Conservation (phyloP, 2,329 filamentous ascomycete genomes). For the Aspergillus floridensis region DNA sequence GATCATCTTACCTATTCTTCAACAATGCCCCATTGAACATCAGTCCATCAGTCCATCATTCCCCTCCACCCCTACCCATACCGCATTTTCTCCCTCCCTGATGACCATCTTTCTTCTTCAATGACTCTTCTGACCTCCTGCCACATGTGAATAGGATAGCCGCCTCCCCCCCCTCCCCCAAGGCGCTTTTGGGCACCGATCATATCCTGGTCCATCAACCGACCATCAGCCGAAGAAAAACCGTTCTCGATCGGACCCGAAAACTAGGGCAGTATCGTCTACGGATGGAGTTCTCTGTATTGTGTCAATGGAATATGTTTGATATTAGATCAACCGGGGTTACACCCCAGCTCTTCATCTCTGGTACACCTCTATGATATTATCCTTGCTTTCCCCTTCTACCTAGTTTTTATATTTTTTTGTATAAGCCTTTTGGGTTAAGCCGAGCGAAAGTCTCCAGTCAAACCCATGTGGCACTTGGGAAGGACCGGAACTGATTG, state of each 20-base stretch:
- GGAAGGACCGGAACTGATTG: conserved; percentile 12
- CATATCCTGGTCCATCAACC: conserved; percentile 8
- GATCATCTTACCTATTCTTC: not conserved
- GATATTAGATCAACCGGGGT: conserved; percentile 2
- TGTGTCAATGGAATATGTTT: conserved; percentile 1
- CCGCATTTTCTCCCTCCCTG: not conserved
- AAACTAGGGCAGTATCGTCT: not conserved
- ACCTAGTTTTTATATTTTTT: too few relatives aligned
- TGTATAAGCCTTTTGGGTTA: too few relatives aligned
- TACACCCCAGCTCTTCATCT: not conserved
- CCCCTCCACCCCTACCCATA: not conserved
- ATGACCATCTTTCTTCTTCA: not conserved
- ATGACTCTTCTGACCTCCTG: not conserved
- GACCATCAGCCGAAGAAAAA: conserved; percentile 6
- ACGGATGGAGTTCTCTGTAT: not conserved
- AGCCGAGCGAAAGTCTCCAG: too few relatives aligned
- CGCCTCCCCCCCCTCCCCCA: too few relatives aligned
- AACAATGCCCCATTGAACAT: not conserved
- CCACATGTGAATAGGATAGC: not conserved
- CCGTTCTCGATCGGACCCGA: conserved; percentile 6
- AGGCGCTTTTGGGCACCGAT: conserved; percentile 18
- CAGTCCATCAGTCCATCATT: not conserved
- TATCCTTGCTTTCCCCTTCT: too few relatives aligned
- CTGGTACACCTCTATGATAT: too few relatives aligned
- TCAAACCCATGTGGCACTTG: conserved; percentile 13